Conservation (phyloP, 169 alveolate genomes). For the Perkinsus marinus region DNA sequence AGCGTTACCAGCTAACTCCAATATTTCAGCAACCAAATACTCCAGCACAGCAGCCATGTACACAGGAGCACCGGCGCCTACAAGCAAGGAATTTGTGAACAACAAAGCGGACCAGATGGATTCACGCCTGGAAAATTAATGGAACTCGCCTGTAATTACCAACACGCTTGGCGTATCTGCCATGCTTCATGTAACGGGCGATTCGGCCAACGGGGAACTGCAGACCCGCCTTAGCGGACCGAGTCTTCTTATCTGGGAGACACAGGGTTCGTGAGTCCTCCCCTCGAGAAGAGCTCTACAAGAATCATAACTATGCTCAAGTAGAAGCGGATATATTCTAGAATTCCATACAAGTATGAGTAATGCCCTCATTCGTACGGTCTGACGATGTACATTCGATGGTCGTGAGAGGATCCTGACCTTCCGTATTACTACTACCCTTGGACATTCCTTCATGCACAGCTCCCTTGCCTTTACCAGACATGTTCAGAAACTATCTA, state of each 20-base stretch:
- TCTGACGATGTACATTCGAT: no score
- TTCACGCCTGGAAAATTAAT: neutral
- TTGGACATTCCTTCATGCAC: neutral
- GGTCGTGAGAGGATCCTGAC: no score
- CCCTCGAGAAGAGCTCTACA: neutral
- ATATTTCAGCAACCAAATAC: slow-evolving; percentile 93
- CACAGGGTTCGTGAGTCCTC: neutral
- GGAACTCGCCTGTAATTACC: neutral
- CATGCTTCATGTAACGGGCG: slow-evolving; percentile 89
- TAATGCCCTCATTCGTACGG: no score
- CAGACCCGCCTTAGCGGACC: slow-evolving; percentile 70
- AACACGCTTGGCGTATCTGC: slow-evolving; percentile 94
- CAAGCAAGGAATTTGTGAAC: neutral
- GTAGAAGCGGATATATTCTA: no score
- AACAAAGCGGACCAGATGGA: no score
- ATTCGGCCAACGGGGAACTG: slow-evolving; percentile 98
- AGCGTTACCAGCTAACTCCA: slow-evolving; percentile 96
- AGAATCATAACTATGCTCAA: no score
- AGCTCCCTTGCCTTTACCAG: neutral
- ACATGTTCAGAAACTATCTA: neutral
- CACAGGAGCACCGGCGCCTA: slow-evolving; percentile 95
- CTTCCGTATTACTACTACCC: no score
- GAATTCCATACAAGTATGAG: no score
- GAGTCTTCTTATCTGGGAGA: neutral
- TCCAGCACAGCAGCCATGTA: slow-evolving; percentile 96